Conservation (phyloP, 768 basidiomycete species). For the Termitomyces eurrhizus region DNA sequence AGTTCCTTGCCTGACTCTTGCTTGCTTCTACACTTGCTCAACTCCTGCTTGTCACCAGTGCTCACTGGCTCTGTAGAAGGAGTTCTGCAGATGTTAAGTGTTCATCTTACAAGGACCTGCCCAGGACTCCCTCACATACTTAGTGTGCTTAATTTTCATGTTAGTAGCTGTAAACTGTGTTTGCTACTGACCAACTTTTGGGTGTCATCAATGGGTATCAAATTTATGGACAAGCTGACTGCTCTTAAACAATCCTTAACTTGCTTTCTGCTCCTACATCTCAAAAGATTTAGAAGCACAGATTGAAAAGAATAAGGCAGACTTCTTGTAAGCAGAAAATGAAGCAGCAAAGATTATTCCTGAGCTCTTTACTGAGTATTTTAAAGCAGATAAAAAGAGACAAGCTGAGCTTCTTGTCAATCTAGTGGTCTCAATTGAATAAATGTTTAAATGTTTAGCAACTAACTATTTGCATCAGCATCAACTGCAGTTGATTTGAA, state of each 20-base stretch:
- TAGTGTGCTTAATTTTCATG: too few species aligned
- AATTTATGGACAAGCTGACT: constrained; percentile 80
- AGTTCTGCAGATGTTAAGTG: too few species aligned
- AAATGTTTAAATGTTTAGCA: background rate
- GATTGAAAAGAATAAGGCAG: constrained; percentile 73
- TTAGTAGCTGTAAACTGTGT: too few species aligned
- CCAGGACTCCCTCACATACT: too few species aligned
- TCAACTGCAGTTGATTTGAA: constrained; percentile 76
- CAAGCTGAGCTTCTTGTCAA: constrained; percentile 61
- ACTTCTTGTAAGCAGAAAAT: constrained; percentile 66
- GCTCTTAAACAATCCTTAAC: constrained; percentile 70
- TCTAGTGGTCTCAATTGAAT: background rate
- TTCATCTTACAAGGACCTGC: too few species aligned
- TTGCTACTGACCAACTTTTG: too few species aligned
- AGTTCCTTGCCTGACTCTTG: too few species aligned
- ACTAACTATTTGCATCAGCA: constrained; percentile 39
- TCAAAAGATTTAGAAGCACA: constrained; percentile 67
- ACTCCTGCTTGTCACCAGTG: too few species aligned
- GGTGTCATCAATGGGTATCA: constrained; percentile 50
- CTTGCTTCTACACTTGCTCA: too few species aligned
- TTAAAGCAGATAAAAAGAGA: constrained; percentile 64
- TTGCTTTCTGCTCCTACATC: constrained; percentile 68
- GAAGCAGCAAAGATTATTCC: constrained; percentile 73
- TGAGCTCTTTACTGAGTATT: constrained; percentile 70
- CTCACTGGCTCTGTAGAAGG: too few species aligned